Conservation (phyloP, 1,284 basidiomycete species). For the Puccinia coronata region DNA sequence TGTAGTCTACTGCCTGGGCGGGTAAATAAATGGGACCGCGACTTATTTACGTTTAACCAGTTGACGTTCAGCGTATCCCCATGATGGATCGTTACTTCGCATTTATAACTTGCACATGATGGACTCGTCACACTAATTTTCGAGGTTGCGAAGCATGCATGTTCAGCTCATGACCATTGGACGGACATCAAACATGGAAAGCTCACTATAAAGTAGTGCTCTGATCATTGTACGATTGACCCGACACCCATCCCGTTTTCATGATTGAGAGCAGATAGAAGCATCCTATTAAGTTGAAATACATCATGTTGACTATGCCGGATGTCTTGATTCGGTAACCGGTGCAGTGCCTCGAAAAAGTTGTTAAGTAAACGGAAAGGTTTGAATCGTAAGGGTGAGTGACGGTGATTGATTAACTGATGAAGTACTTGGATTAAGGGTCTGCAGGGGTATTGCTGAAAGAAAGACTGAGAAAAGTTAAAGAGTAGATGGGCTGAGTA, state of each 20-base stretch:
- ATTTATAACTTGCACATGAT: conserved; percentile 40
- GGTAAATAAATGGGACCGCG: too few relatives aligned
- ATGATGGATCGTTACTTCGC: conserved; percentile 5
- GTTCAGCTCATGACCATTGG: not conserved
- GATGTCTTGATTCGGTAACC: not conserved
- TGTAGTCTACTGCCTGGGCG: too few relatives aligned
- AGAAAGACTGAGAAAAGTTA: too few relatives aligned
- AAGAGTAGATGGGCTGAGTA: too few relatives aligned
- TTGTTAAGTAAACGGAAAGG: too few relatives aligned
- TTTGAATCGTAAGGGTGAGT: too few relatives aligned
- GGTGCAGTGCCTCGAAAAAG: not conserved
- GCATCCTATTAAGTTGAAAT: not conserved
- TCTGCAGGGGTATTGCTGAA: too few relatives aligned
- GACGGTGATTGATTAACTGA: too few relatives aligned
- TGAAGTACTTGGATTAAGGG: too few relatives aligned
- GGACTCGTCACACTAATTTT: conserved; percentile 33
- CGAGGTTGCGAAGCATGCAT: too few relatives aligned
- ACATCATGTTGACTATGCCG: not conserved
- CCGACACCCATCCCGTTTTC: not conserved
- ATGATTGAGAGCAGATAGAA: not conserved
- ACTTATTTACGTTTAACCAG: conserved; percentile 46
- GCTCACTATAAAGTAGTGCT: conserved; percentile 36
- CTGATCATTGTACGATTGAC: conserved; percentile 39
- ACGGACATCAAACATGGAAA: not conserved
- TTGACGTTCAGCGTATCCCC: conserved; percentile 38